Conservation (phyloP, 257 asterid species). For the Sherardia arvensis region DNA sequence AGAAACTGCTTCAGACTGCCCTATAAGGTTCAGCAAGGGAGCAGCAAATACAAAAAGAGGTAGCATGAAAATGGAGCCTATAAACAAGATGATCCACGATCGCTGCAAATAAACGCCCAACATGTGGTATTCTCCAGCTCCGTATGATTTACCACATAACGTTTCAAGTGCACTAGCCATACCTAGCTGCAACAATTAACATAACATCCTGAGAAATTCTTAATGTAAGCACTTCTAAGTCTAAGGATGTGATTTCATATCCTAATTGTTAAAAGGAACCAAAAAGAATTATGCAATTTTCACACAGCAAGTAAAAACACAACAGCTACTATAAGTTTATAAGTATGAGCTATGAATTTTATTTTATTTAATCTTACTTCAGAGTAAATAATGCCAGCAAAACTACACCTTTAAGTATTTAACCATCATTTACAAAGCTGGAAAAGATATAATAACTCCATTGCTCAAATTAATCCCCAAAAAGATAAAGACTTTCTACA, state of each 20-base stretch:
- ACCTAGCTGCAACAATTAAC: slow-evolving; percentile 30
- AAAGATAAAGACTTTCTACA: background rate
- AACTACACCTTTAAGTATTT: background rate
- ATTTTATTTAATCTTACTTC: background rate
- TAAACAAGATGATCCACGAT: slow-evolving; percentile 45
- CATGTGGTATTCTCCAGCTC: slow-evolving; percentile 40
- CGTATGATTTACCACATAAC: slow-evolving; percentile 59
- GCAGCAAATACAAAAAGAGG: slow-evolving; percentile 40
- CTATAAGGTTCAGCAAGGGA: slow-evolving; percentile 31
- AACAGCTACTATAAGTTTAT: background rate
- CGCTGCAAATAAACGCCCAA: slow-evolving; percentile 47
- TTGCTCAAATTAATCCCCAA: background rate
- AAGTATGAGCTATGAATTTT: background rate
- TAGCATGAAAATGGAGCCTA: slow-evolving; percentile 31
- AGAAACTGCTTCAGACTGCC: slow-evolving; percentile 36
- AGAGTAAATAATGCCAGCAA: background rate
- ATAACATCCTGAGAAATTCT: background rate
- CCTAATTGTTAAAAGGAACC: background rate
- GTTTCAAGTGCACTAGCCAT: slow-evolving; percentile 67
- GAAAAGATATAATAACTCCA: background rate
- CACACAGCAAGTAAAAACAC: background rate
- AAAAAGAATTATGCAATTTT: background rate
- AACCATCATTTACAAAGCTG: background rate
- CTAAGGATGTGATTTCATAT: background rate
- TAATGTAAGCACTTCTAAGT: background rate